These are phyloP conservation scores for Cercophora newfieldiana DNA, from an alignment of 495 filamentous ascomycete genomes.

Conservation along the genomic window DNA sequence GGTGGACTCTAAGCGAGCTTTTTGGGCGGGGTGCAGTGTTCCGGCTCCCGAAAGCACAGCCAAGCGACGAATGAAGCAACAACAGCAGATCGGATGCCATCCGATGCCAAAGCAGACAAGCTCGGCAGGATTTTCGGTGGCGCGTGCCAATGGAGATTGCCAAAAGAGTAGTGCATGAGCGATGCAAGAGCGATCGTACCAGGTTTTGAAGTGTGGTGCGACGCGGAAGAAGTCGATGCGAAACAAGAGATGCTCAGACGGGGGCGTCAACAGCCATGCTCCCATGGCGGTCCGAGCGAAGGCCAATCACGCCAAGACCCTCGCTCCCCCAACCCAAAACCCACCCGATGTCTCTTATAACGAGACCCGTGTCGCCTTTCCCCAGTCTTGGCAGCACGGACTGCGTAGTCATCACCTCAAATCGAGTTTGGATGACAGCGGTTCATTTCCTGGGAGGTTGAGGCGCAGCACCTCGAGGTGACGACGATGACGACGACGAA, in stretches of 20 bases:
- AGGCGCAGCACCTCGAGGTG: neutral
- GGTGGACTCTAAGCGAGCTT: neutral
- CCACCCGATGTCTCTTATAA: neutral
- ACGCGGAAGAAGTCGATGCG: neutral
- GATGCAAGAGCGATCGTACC: neutral
- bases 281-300: neutral
- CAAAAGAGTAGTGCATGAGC: neutral
- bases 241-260: neutral
- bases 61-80: neutral
- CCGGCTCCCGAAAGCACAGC: neutral
- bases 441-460: neutral
- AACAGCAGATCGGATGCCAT: neutral
- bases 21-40: neutral
- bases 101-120: neutral
- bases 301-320: neutral
- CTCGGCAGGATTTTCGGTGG: neutral
- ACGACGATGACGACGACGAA: neutral
- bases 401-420: neutral
- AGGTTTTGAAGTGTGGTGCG: neutral
- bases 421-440: neutral
- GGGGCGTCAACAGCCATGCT: neutral
- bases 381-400: neutral
- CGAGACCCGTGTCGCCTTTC: neutral
- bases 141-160: neutral
- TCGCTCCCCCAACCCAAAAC: neutral